Evolutionary conservation across 2,329 filamentous ascomycete genomes (phyloP), one percentile per base, ranked within the genome.

Genomic region (Fusarium oligoseptatum): DNA sequence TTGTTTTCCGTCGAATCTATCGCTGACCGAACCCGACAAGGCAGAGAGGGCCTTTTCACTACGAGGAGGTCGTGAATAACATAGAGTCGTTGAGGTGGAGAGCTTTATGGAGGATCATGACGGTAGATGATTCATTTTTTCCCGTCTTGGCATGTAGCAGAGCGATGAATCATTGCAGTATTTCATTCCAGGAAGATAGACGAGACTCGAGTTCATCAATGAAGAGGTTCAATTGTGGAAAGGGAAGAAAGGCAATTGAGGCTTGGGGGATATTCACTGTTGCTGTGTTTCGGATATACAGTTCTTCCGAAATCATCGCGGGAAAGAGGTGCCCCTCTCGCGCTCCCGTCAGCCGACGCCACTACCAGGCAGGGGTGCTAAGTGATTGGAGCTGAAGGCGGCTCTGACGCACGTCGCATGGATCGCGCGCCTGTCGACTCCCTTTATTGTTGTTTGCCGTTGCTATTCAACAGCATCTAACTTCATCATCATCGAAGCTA

Each of bases 351-450:
- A 60, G 15, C 32, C 56, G 37, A 60, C 57, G 57, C 57, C 57
- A 60, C 57, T 29, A 27, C n/a, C 14, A 50, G 50, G 36, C 50
- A 55, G 50, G 50, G 50, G 50, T 20, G 50, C 27, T 11, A 20
- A 55, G 50, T 32, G 50, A 55, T 55, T 55, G 50, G 50, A 39
- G 56, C 34, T 66, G 55, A 24, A 56, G 29, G 52, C 68, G 64
- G 20, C 36, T 69, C 72, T 74, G 72, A 74, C 72, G 72, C 72
- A 75, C 55, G 60, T 73, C 60, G 48, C 60, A 62, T 72, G 48
- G 55, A 75, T 75, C 69, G 72, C 72, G 72, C 73, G 55, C 60
- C 58, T 67, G 72, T 67, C 37, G 64, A 66, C 71, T 50, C 62
- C 15, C 36, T 17, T 50, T 74, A 48, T 72, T 66, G 32, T 63